Base-by-base conservation (phyloP, 306 rosid genomes). In the Dryas alaskensis region DNA sequence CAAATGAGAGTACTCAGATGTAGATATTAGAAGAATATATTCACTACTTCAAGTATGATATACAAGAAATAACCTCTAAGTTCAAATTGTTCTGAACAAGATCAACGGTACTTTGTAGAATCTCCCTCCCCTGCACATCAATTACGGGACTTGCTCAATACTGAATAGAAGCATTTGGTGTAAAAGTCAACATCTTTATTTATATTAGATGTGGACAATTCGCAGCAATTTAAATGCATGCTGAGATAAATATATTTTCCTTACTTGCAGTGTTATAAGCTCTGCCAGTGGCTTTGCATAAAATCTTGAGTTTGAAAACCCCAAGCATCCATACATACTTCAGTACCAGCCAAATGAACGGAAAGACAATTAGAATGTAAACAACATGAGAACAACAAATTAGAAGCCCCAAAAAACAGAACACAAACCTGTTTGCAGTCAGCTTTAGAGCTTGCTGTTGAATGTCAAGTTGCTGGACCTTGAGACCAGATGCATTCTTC, bases 321-420 rank as follows among this genome's bases (percentile, higher is more conserved):
- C 99, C 73, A 94, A 81, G 74, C 99, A 94, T 70, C 99, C 99
- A 76, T 94, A 94, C 99, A 94, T 92, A 81, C 99, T 94, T 92
- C 91, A 89, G 8, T 19, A 76, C 65, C 74, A 74, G 65, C 67
- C 61, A 31, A 80, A 69, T 5, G 48, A 37, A 64, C 47, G 8
- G 43, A 55, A 72, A 4, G 48, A 66, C n/a, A 65, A 19, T 31
- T 8, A 42, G 75, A 67, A 13, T 57, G 55, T 43, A 55, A 54
- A 65, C 57, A 69, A 65, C 19, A 40, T 11, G 37, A 64, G 47
- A 60, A 53, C 40, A 62, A 52, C 51, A 25, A 78, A 63, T 55
- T 31, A 6, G 67, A 72, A 64, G 64, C 9, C 68, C 31, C 8
- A 31, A 40, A 48, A 49, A 4, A 14, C 67, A 51, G 2, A 55